These are phyloP conservation scores for Yarrowia sp. DNA, from an alignment of 805 yeast species.

Conservation along the genomic window DNA sequence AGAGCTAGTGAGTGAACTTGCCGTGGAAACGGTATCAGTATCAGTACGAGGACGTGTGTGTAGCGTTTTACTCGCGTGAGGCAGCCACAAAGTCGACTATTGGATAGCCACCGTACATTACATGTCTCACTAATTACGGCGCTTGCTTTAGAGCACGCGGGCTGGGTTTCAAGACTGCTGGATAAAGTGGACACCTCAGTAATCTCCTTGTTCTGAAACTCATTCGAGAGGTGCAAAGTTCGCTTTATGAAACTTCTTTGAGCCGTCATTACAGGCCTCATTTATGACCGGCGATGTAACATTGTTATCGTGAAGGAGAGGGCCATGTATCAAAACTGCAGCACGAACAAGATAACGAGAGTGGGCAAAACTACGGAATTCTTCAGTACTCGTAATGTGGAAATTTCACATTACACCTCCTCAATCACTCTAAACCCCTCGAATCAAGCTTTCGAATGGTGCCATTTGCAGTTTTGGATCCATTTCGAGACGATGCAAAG, in stretches of 20 bases:
- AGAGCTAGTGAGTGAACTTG: no score
- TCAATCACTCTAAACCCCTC: no score
- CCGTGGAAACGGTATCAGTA: no score
- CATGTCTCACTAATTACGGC: not conserved
- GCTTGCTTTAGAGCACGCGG: not conserved
- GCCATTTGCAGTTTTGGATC: not conserved
- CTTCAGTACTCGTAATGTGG: no score
- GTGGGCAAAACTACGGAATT: no score
- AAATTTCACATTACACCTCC: no score
- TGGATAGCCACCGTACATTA: not conserved
- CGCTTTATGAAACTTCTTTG: not conserved
- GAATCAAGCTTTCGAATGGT: not conserved
- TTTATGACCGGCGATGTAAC: not conserved
- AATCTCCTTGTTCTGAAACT: not conserved
- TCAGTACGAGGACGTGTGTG: no score
- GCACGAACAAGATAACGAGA: no score
- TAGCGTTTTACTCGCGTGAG: not conserved
- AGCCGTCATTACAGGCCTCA: not conserved
- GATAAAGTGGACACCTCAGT: not conserved
- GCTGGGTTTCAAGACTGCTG: not conserved
- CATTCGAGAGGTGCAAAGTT: conserved; percentile 2
- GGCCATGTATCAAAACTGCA: no score
- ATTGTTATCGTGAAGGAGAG: not conserved
- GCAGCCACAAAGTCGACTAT: not conserved
- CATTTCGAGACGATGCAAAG: no score